Evolutionary conservation across 2,329 filamentous ascomycete genomes (phyloP).

Genomic region (Xylaria sp.): DNA sequence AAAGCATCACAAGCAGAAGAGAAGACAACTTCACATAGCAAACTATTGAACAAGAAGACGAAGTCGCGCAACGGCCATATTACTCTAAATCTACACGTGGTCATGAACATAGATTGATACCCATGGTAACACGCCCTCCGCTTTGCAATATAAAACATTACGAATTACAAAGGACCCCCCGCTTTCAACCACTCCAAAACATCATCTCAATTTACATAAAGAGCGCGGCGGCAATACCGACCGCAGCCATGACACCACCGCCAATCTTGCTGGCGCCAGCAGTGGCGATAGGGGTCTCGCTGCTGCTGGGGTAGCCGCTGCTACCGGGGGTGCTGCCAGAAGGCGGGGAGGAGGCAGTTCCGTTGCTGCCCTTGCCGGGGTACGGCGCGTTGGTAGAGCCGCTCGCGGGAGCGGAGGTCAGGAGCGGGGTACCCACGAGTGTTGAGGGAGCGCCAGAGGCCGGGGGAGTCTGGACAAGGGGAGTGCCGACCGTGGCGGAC

Average conservation of each 20-base stretch:
- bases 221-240: conserved; percentile 28
- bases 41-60: not conserved
- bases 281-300: conserved; percentile 23
- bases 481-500: conserved; percentile 7
- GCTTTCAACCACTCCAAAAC: conserved; percentile 8
- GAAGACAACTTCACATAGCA: not conserved
- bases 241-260: conserved; percentile 29
- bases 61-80: conserved; percentile 14
- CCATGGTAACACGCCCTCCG: conserved; percentile 20
- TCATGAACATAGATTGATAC: conserved; percentile 27
- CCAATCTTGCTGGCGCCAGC: conserved; percentile 32
- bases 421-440: conserved; percentile 1
- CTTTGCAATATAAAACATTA: conserved; percentile 28
- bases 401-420: not conserved
- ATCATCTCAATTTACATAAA: conserved; percentile 5
- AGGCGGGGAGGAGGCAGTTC: conserved; percentile 12
- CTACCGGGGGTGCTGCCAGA: conserved; percentile 6
- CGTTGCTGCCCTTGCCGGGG: conserved; percentile 16
- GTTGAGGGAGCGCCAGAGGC: conserved; percentile 7
- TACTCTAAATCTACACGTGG: conserved; percentile 20
- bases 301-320: conserved; percentile 5
- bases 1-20: not conserved
- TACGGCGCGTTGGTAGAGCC: conserved; percentile 6
- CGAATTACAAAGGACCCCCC: conserved; percentile 23
- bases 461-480: conserved; percentile 10